phyloP scores from a whole-genome alignment of 345 rosid species.

The Moricandia arvensis region DNA sequence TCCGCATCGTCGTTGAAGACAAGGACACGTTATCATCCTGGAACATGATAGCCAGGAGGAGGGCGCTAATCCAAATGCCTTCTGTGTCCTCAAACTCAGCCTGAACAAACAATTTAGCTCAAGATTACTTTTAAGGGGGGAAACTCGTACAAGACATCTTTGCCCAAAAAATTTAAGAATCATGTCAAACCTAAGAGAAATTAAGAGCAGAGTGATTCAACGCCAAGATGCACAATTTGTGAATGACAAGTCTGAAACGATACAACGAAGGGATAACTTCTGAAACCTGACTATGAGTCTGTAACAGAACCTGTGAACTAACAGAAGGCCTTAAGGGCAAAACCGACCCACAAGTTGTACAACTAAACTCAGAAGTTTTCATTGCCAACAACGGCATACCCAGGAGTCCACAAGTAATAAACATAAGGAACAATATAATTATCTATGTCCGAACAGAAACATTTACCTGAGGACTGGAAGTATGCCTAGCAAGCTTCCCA shows the following conservation, averaged over 20 bases:
- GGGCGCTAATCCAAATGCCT: conserved; percentile 74
- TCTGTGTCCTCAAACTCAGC: conserved; percentile 65
- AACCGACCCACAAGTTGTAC: not conserved
- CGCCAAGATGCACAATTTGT: conserved; percentile 12
- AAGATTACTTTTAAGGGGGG: not conserved
- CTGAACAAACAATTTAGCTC: conserved; percentile 38
- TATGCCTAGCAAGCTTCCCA: conserved; percentile 66
- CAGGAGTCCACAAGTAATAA: not conserved
- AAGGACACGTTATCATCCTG: conserved; percentile 60
- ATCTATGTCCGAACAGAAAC: not conserved
- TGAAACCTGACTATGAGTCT: not conserved
- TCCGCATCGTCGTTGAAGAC: conserved; percentile 61
- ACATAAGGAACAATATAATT: not conserved
- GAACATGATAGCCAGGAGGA: conserved; percentile 75
- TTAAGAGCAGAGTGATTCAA: conserved; percentile 4
- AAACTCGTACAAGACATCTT: conserved; percentile 6
- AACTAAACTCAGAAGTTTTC: conserved; percentile 10
- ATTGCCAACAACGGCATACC: conserved; percentile 10
- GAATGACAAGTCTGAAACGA: conserved; percentile 22
- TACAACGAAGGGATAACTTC: not conserved
- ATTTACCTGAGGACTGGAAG: conserved; percentile 37
- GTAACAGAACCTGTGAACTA: conserved; percentile 15
- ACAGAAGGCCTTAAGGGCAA: not conserved
- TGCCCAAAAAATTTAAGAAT: conserved; percentile 15
- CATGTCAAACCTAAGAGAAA: conserved; percentile 18